Base-by-base conservation (phyloP, 2,329 filamentous ascomycete genomes). In the Calonectria leucothoes region DNA sequence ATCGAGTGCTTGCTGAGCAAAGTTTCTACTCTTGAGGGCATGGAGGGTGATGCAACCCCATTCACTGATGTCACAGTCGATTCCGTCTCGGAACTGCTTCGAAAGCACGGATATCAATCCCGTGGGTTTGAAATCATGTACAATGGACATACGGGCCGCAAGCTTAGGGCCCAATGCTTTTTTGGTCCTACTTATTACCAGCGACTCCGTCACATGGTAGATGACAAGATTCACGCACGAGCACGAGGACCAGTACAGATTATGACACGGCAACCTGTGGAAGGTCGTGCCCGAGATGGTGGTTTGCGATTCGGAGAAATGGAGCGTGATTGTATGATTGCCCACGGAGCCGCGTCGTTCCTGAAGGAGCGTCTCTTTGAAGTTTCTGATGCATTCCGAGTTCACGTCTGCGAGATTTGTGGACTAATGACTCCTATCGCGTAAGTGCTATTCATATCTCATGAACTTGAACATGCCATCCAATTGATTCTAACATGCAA, bases 271-370 rank as follows among this genome's bases (percentile, higher is more conserved):
- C 97, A 99, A 85, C 97, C 97, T 23, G 97, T 99, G 17, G 97
- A 99, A 87, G 97, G 97, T 94, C 94, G 97, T 91, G 97, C 97
- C 4, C 90, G 97, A 86, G 97, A 99, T 84, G 97, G 97, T 90
- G 97, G 97, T 89, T 91, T 99, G 55, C 96, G 97, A 83, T 99
- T 99, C 92, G 97, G 97, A 93, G 97, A 99, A 89, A 99, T 99
- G 97, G 97, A 99, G 87, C 96, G 97, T 88, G 97, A 99, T 91
- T 99, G 97, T 85, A 99, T 99, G 97, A 99, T 99, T 88, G 95
- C 97, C n/a, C 97, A 99, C 84, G 97, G 97, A 83, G 97, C 97
- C 4, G 96, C 95, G 69, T 94, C 96, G 2, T 99, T 99, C 91
- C 87, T 99, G 82, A 99, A 99, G 88, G 97, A 99, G 89, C 92